phyloP scores from a whole-genome alignment of 2,329 filamentous ascomycete species.

The Xylaria sp. region DNA sequence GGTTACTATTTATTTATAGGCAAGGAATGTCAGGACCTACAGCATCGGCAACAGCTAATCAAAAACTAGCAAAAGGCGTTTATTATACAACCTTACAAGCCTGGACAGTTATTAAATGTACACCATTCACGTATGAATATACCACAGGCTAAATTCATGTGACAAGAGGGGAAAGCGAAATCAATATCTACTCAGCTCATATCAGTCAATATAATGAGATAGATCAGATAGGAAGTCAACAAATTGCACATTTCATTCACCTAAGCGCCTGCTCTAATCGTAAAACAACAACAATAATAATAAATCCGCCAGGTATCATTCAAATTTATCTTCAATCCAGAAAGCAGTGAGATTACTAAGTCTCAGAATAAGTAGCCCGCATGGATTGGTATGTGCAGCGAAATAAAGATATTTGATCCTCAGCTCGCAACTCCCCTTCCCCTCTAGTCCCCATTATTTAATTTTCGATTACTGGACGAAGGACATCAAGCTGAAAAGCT shows the following conservation, averaged over 20 bases:
- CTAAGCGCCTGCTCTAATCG: constrained; percentile 34
- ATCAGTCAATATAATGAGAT: background rate
- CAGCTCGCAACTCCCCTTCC: background rate
- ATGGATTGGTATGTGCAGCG: constrained; percentile 34
- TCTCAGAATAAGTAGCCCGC: constrained; percentile 20
- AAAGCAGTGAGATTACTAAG: constrained; percentile 1
- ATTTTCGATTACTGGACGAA: constrained; percentile 30
- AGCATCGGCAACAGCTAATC: background rate
- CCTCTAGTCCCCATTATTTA: background rate
- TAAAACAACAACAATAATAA: constrained; percentile 23
- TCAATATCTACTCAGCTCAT: background rate
- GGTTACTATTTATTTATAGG: constrained; percentile 11
- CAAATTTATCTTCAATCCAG: constrained; percentile 26
- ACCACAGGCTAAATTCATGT: background rate
- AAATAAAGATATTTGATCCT: constrained; percentile 22
- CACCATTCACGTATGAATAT: background rate
- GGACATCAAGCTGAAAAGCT: constrained; percentile 48
- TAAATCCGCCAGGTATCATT: constrained; percentile 15
- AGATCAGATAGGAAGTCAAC: constrained; percentile 11
- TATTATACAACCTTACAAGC: too few relatives aligned
- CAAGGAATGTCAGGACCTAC: background rate
- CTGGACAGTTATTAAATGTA: background rate
- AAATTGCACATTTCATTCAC: constrained; percentile 33
- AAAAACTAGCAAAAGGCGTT: background rate
- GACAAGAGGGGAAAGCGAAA: background rate